phyloP scores from a whole-genome alignment of 768 basidiomycete genomes.

The Trametes meyenii region DNA sequence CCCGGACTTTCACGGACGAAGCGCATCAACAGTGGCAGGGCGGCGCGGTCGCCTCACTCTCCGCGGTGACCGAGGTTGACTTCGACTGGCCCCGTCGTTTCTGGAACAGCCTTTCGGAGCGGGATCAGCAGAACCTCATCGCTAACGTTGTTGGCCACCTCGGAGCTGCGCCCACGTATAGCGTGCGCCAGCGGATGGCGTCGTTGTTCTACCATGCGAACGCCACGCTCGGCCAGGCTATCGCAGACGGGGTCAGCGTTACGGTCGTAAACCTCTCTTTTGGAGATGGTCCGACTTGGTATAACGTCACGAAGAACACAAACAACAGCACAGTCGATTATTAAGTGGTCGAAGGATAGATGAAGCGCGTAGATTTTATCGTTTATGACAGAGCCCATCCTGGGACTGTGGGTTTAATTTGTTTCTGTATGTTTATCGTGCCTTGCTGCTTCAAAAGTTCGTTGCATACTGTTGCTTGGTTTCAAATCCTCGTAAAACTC shows the following conservation, averaged over 20 bases:
- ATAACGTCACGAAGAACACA: constrained; percentile 25
- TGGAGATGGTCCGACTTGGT: constrained; percentile 29
- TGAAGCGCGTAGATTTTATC: background rate
- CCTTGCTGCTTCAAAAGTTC: no score
- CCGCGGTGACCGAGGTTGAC: constrained; percentile 40
- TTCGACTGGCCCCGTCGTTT: constrained; percentile 44
- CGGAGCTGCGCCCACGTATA: constrained; percentile 34
- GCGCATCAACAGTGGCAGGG: constrained; percentile 46
- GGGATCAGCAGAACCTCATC: constrained; percentile 41
- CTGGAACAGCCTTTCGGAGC: constrained; percentile 39
- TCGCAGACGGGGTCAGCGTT: constrained; percentile 38
- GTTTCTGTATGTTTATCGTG: no score
- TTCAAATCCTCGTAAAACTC: no score
- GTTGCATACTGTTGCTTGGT: no score
- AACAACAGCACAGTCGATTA: constrained; percentile 26
- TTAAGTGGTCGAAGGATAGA: background rate
- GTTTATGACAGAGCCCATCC: background rate
- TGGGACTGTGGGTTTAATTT: background rate
- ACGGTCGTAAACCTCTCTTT: constrained; percentile 24
- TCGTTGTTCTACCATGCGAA: constrained; percentile 43
- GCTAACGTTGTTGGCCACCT: constrained; percentile 44
- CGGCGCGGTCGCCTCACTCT: constrained; percentile 42
- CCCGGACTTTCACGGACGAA: constrained; percentile 41
- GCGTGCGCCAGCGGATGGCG: constrained; percentile 37
- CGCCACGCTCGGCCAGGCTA: constrained; percentile 37